Percentiles rank a stretch among this genome's conserved stretches.
phyloP scores from a whole-genome alignment of 2,329 filamentous ascomycete species.

The Fusarium palustre region DNA sequence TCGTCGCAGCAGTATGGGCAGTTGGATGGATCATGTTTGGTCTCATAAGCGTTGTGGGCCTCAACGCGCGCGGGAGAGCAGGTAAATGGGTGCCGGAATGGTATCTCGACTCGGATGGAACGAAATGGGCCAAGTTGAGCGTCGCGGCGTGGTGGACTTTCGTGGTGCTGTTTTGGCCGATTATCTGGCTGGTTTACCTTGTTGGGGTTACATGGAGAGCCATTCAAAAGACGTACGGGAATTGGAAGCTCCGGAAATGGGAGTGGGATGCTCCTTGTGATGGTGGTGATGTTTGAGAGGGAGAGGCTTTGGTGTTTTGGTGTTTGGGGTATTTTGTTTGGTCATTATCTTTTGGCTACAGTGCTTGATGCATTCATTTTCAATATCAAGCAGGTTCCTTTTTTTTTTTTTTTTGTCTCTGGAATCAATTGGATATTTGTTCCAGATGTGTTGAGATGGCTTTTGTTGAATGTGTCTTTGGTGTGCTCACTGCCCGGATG shows the following conservation, averaged over 20 bases:
- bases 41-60: constrained; percentile 49
- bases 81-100: constrained; percentile 52
- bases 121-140: constrained; percentile 31
- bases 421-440: neutral
- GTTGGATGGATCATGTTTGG: constrained; percentile 50
- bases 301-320: neutral
- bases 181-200: constrained; percentile 75
- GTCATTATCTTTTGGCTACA: constrained; percentile 14
- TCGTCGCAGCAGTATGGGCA: constrained; percentile 45
- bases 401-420: neutral
- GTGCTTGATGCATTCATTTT: constrained; percentile 16
- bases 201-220: constrained; percentile 68
- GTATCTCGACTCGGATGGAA: constrained; percentile 48
- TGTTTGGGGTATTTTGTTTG: constrained; percentile 2
- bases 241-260: constrained; percentile 49
- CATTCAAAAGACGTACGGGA: constrained; percentile 56
- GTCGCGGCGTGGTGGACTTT: constrained; percentile 49
- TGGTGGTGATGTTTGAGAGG: constrained; percentile 5
- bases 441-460: neutral
- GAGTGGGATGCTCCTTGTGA: neutral
- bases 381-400: neutral
- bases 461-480: neutral
- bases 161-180: constrained; percentile 57
- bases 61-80: constrained; percentile 48
- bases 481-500: neutral